Evolutionary conservation across 1,139 yeast species (phyloP), one percentile per base, ranked within the genome.

Genomic region (Pichia kudriavzevii): DNA sequence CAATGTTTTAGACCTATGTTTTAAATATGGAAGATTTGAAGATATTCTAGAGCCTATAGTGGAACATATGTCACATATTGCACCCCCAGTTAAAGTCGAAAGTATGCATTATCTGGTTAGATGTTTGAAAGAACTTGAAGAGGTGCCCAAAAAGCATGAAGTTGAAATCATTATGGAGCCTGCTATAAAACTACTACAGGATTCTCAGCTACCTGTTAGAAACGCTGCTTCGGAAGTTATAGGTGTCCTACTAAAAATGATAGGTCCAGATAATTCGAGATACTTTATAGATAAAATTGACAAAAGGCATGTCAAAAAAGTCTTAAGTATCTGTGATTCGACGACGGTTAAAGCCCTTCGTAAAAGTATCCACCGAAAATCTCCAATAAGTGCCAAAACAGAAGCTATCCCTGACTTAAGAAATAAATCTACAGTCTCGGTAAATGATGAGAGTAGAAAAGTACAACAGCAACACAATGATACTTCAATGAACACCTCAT

Each of bases 131-230:
- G 60, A 66, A 12, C 11, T 32, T 12, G 68, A 84, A 0, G 57
- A 56, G 10, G 46, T 48, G 1, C 93, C 93, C 2, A 60, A 62
- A 7, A 53, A 64, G 5, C 47, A 61, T 3, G 85, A 81, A 42
- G 58, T 76, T 30, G 81, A 77, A 42, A 51, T 55, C 8, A 75
- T 81, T 10, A 72, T 77, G 65, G 71, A 63, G 2, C 56, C 60
- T 2, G 72, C 75, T 2, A 66, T 70, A 7, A 81, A 79, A 50
- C 63, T 84, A 14, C 69, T 87, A 26, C 66, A 73, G 35, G 98
- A 91, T 46, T 79, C 94, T 0, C 85, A 81, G 53, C 94, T 85
- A 40, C 85, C 93, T 1, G 79, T 85, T 2, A 72, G 98, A 53
- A 74, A 79, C 37, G 77, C 79, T 2, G 81, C 91, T 0, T 79